Conservation (phyloP, 352 stramenopile species). For the Phytophthora constricta region DNA sequence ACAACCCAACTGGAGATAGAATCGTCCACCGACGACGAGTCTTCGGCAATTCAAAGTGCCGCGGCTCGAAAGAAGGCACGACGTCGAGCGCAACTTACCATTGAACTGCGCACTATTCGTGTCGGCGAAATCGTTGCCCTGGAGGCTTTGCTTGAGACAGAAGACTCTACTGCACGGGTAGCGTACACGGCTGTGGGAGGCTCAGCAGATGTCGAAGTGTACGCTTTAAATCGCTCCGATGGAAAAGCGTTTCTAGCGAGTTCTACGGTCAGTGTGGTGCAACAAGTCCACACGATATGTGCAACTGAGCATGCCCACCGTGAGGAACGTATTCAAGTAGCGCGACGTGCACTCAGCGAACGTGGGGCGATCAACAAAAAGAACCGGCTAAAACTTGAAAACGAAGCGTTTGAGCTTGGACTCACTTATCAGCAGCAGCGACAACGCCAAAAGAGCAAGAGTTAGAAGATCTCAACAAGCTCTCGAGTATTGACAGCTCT, state of each 20-base stretch:
- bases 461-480: conserved; percentile 20
- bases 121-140: conserved; percentile 46
- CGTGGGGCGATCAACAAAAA: conserved; percentile 18
- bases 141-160: conserved; percentile 39
- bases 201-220: conserved; percentile 54
- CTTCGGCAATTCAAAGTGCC: background rate
- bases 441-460: conserved; percentile 27
- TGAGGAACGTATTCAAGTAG: conserved; percentile 23
- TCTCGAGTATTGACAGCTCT: conserved; percentile 1
- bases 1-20: conserved; percentile 31
- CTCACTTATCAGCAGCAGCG: conserved; percentile 28
- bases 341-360: conserved; percentile 14
- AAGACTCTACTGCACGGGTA: conserved; percentile 18
- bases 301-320: conserved; percentile 17
- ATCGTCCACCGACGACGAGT: background rate
- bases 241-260: conserved; percentile 22
- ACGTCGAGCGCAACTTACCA: conserved; percentile 33
- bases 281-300: conserved; percentile 22
- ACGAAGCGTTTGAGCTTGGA: conserved; percentile 28
- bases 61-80: conserved; percentile 29
- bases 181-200: conserved; percentile 34
- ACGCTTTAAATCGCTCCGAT: conserved; percentile 39
- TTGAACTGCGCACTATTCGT: conserved; percentile 43
- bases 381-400: conserved; percentile 23
- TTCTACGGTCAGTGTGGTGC: conserved; percentile 4